Conservation (phyloP, 192 early-diverging fungal genomes). For the Linnemannia zychae region DNA sequence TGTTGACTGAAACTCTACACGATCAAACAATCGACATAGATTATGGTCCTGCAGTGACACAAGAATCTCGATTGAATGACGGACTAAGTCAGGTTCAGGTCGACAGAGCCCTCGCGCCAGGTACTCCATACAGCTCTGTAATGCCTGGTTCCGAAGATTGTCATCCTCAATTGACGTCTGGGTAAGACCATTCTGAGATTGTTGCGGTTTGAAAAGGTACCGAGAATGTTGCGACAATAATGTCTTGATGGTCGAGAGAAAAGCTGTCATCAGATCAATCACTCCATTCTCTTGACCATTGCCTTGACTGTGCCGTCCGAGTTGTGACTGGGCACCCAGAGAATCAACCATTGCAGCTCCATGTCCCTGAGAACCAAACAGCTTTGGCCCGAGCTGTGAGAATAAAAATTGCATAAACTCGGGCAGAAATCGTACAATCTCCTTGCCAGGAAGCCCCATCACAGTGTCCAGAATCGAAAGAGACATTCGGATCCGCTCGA, state of each 20-base stretch:
- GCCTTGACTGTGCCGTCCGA: neutral
- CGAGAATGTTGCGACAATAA: conserved; percentile 27
- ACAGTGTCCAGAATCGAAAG: conserved; percentile 28
- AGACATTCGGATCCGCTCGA: conserved; percentile 26
- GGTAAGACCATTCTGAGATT: neutral
- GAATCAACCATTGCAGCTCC: neutral
- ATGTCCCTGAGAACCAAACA: conserved; percentile 15
- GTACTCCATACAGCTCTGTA: conserved; percentile 49
- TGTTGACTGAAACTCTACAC: conserved; percentile 30
- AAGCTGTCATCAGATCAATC: conserved; percentile 37
- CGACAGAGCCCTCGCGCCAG: conserved; percentile 35
- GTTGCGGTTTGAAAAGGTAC: conserved; percentile 21
- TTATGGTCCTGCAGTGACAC: conserved; percentile 19
- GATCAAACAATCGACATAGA: conserved; percentile 43
- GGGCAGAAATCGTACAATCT: conserved; percentile 12
- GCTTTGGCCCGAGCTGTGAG: conserved; percentile 32
- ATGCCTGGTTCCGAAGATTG: conserved; percentile 4
- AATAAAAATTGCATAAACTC: conserved; percentile 40
- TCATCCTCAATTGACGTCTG: neutral
- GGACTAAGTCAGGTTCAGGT: conserved; percentile 40
- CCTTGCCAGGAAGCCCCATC: conserved; percentile 40
- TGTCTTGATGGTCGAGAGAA: conserved; percentile 31
- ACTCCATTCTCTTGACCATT: conserved; percentile 30
- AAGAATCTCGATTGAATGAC: conserved; percentile 42
- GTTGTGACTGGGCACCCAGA: neutral